Evolutionary conservation across 208 protist genomes (phyloP).

Genomic region (Endotrypanum monterogeii): DNA sequence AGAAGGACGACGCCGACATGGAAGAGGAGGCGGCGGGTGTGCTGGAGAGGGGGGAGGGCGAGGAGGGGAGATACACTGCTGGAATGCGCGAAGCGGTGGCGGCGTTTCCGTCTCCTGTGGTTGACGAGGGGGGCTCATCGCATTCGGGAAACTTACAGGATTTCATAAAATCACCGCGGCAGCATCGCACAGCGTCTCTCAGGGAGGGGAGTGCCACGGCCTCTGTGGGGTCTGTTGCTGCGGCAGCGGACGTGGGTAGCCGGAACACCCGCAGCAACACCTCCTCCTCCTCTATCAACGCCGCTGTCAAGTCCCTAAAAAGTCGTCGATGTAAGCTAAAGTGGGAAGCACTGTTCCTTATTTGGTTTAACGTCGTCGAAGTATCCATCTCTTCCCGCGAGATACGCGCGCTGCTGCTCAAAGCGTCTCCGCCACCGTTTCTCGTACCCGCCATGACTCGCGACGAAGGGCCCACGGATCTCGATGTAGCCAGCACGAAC

Average conservation of each 20-base stretch:
- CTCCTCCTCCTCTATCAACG: too few species aligned
- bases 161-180: background rate
- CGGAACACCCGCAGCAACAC: too few species aligned
- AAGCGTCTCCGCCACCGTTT: constrained; percentile 34
- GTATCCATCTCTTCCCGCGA: constrained; percentile 34
- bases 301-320: too few species aligned
- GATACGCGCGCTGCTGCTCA: constrained; percentile 41
- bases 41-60: constrained; percentile 9
- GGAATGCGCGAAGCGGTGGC: background rate
- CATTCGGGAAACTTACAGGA: background rate
- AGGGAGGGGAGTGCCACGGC: background rate
- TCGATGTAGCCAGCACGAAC: constrained; percentile 36
- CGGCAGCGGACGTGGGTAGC: too few species aligned
- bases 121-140: too few species aligned
- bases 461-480: constrained; percentile 25
- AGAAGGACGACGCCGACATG: constrained; percentile 11
- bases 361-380: constrained; percentile 35
- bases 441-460: constrained; percentile 25
- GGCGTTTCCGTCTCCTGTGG: too few species aligned
- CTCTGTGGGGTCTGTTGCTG: background rate
- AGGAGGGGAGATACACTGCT: background rate
- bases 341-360: constrained; percentile 41
- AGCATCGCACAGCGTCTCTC: background rate
- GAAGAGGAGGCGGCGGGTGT: constrained; percentile 13
- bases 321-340: constrained; percentile 11